Base-by-base conservation (phyloP, 352 stramenopile species). In the Pythium sp. region DNA sequence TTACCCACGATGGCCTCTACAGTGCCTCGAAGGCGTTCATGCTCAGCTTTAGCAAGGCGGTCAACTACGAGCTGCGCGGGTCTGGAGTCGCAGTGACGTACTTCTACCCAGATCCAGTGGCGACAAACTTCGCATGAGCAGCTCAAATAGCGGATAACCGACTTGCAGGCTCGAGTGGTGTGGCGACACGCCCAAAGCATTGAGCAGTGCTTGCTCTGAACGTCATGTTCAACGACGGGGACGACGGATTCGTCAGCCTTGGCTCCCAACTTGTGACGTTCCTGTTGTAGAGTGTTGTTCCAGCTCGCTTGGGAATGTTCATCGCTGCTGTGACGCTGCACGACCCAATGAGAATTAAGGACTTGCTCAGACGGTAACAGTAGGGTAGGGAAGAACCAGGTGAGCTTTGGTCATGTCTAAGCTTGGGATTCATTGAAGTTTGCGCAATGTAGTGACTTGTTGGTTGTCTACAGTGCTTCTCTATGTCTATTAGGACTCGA, bases 41-140 rank as follows among this genome's bases (percentile, higher is more conserved):
- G 28, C 28, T 32, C 28, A 32, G 28, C 28, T 32, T 32, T 5
- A 32, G 28, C 28, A 3, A 32, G 28, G 28, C 28, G 28, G 5
- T 32, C 28, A 32, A 32, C 28, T 32, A 32, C 28, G 28, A 32
- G 68, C 64, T 95, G 62, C 81, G 87, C 14, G 70, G 78, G 4
- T 89, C 80, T 12, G 82, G 82, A 8, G 86, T 97, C n/a, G 89
- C 82, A 2, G 84, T 93, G 38, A 96, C 87, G 24, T 89, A 79
- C 71, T 79, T 93, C n/a, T 80, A 75, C 36, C 81, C 86, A 0
- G 90, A 87, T 9, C 74, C 86, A 0, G 67, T 93, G 24, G 63
- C 84, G 32, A 92, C 89, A 20, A 91, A 93, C 61, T 91, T 95
- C 41, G 72, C 76, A 58, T 76, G 79, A 51, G 77, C 77, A 3